Conservation (phyloP, 202 grass and related monocot species). For the Saccharum hybrid region DNA sequence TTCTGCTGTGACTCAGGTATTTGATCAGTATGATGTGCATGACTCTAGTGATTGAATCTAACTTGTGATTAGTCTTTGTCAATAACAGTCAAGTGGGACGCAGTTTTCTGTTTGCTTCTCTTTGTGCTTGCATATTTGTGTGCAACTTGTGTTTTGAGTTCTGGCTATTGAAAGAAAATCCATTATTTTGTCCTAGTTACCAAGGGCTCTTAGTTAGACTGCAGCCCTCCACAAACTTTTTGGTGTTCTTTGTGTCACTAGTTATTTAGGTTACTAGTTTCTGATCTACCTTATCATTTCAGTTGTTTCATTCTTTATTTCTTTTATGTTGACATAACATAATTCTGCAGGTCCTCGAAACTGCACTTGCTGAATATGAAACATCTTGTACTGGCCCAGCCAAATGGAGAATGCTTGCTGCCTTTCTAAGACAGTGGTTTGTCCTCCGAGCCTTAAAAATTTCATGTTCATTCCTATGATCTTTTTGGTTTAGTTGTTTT, state of each 20-base stretch:
- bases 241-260: conserved; percentile 22
- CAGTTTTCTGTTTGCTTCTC: not conserved
- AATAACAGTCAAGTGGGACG: not conserved
- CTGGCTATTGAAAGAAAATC: not conserved
- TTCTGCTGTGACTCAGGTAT: conserved; percentile 68
- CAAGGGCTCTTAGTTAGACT: not conserved
- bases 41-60: conserved; percentile 2
- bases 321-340: not conserved
- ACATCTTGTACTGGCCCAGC: conserved; percentile 67
- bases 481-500: conserved; percentile 17
- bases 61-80: not conserved
- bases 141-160: not conserved
- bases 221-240: not conserved
- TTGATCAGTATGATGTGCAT: conserved; percentile 34
- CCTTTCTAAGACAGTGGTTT: conserved; percentile 73
- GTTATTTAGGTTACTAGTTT: conserved; percentile 3
- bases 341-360: conserved; percentile 64
- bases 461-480: conserved; percentile 3
- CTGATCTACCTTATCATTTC: not conserved
- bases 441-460: conserved; percentile 34
- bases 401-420: conserved; percentile 78
- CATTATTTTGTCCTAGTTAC: not conserved
- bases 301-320: conserved; percentile 14
- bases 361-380: conserved; percentile 67
- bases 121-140: not conserved